Conservation (phyloP, 2,329 filamentous ascomycete genomes). For the Emergomyces africanus region DNA sequence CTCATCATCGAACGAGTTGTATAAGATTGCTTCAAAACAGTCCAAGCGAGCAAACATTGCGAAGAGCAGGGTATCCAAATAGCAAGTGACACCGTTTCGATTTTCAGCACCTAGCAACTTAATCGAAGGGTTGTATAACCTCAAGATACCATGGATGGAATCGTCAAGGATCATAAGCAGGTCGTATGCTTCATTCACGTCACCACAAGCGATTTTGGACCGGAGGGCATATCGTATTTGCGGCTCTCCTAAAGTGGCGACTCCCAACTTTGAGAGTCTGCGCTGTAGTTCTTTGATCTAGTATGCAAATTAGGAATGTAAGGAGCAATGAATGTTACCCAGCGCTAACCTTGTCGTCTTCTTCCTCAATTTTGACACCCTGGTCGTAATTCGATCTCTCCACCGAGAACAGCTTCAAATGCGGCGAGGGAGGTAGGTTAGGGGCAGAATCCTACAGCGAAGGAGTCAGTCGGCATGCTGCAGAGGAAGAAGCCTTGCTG, state of each 20-base stretch:
- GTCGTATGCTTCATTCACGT: slow-evolving; percentile 61
- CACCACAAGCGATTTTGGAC: slow-evolving; percentile 52
- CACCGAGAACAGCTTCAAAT: background rate
- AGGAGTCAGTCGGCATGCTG: background rate
- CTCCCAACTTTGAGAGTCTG: slow-evolving; percentile 25
- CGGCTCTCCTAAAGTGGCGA: slow-evolving; percentile 43
- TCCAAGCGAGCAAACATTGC: slow-evolving; percentile 89
- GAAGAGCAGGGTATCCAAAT: slow-evolving; percentile 80
- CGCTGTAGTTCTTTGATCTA: slow-evolving; percentile 1
- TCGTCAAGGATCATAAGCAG: slow-evolving; percentile 68
- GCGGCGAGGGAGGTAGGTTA: background rate
- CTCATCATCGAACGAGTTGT: slow-evolving; percentile 62
- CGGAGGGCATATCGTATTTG: slow-evolving; percentile 52
- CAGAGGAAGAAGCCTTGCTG: background rate
- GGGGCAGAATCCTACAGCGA: background rate
- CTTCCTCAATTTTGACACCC: background rate
- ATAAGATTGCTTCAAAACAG: slow-evolving; percentile 86
- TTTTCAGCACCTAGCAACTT: slow-evolving; percentile 79
- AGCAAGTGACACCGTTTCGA: slow-evolving; percentile 78
- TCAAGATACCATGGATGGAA: slow-evolving; percentile 65
- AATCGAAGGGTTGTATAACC: slow-evolving; percentile 57
- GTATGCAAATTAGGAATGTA: background rate
- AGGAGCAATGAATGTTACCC: background rate
- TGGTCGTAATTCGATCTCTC: background rate
- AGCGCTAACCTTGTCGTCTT: background rate